phyloP scores from a whole-genome alignment of 345 rosid genomes.

The Eutrema yunnanense region DNA sequence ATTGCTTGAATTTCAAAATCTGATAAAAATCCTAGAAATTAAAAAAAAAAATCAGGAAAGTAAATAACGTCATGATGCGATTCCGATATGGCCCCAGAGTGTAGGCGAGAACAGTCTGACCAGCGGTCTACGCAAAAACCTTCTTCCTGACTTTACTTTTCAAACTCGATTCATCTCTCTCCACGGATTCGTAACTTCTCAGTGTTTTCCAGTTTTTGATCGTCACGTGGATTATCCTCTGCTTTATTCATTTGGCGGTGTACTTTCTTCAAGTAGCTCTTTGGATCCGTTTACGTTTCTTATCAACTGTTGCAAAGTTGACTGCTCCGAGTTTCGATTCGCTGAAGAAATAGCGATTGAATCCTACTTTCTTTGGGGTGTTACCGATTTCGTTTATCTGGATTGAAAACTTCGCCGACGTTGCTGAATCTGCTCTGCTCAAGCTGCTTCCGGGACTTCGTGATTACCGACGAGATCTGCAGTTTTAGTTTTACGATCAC shows the following conservation, averaged over 20 bases:
- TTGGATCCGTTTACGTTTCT: background rate
- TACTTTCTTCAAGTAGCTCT: slow-evolving; percentile 2
- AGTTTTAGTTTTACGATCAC: background rate
- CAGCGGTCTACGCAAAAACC: no score
- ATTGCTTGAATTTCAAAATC: no score
- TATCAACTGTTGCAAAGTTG: background rate
- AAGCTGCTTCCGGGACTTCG: slow-evolving; percentile 5
- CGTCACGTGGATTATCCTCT: slow-evolving; percentile 18
- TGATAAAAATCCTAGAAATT: no score
- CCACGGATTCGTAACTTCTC: no score
- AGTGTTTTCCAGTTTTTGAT: background rate
- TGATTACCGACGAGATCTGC: slow-evolving; percentile 5
- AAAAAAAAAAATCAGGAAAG: no score
- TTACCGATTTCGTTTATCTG: background rate
- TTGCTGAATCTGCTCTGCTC: no score
- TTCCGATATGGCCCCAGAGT: no score
- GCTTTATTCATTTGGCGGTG: background rate
- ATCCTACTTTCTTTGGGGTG: background rate
- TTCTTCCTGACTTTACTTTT: no score
- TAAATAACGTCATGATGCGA: no score
- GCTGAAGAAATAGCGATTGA: background rate
- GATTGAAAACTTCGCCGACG: background rate
- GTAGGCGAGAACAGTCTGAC: no score
- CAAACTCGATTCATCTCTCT: no score
- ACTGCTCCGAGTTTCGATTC: background rate